Evolutionary conservation across 208 protist genomes (phyloP), one percentile per base, ranked within the genome.

Genomic region (Naegleria gruberi): DNA sequence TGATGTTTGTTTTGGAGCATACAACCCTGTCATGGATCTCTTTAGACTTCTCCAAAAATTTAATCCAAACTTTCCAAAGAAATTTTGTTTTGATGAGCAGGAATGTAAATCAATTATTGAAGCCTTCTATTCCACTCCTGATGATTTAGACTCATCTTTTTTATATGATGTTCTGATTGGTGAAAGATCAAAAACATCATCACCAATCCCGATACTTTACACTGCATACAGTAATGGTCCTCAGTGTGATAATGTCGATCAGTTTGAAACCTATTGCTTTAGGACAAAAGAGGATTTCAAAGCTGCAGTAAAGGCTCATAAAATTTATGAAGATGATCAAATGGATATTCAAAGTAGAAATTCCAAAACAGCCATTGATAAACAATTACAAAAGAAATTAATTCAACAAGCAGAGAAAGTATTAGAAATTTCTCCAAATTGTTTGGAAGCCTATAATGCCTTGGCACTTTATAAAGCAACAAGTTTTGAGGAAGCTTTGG

Each of bases 401-500:
- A 37, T 77, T 77, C 17, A 30, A 30, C 19, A 77, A 37, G 65
- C 65, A 37, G 65, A 77, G 34, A n/a, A 77, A 12, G 17, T n/a
- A 37, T 8, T 77, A 5, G 30, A 19, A 37, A 2, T 37, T 2
- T 37, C 26, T 77, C 37, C 34, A 19, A 40, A 44, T 41, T 41
- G n/a, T 15, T 44, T 83, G 4, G 83, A 87, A 55, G 83, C 83
- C n/a, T 87, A 87, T 43, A 87, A 87, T 41, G 26, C 42, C 41
- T 40, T 55, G 1, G 83, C 83, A 5, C 40, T 87, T 15, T 55
- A 87, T 40, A 41, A 84, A 45, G 83, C 83, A 51, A 55, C 12
- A 0, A 41, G 6, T 44, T 87, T 55, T 87, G 83, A 87, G 37
- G 83, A 87, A 40, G 83, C 83, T 30, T 34, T 87, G 1, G 83